These are phyloP conservation scores for Apiospora rasikravindrae DNA, from an alignment of 2,329 filamentous ascomycete species.

Conservation along the genomic window DNA sequence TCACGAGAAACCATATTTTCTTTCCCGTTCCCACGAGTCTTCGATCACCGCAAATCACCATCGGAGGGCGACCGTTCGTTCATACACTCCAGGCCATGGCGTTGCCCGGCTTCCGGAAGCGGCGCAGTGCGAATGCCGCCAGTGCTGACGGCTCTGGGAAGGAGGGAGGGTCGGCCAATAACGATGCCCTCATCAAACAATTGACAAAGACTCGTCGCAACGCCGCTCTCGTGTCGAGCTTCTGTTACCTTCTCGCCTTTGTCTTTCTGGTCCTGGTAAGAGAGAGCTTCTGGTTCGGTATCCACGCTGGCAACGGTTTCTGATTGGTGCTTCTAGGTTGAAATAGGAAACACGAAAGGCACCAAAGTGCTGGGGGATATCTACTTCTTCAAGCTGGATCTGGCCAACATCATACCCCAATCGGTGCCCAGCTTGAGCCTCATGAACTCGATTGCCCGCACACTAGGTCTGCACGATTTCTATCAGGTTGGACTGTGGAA, in stretches of 20 bases:
- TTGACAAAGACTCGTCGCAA: constrained; percentile 60
- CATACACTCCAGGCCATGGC: constrained; percentile 26
- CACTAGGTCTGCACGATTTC: constrained; percentile 89
- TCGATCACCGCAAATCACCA: constrained; percentile 10
- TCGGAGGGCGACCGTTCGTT: neutral
- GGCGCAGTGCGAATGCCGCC: constrained; percentile 26
- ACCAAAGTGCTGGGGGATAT: constrained; percentile 68
- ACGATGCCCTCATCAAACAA: constrained; percentile 45
- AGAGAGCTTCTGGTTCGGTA: constrained; percentile 22
- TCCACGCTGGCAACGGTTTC: constrained; percentile 5
- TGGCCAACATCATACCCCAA: constrained; percentile 79
- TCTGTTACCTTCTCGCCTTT: constrained; percentile 75
- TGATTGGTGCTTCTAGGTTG: constrained; percentile 45
- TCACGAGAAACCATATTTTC: neutral
- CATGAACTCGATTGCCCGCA: constrained; percentile 86
- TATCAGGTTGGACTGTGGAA: constrained; percentile 93
- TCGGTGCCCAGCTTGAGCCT: constrained; percentile 70
- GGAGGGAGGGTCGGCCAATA: constrained; percentile 26
- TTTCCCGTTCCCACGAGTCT: constrained; percentile 19
- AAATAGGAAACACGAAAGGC: constrained; percentile 75
- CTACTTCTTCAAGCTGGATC: constrained; percentile 85
- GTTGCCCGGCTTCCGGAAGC: constrained; percentile 33
- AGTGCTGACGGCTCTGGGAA: constrained; percentile 27
- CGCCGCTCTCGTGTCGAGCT: constrained; percentile 68
- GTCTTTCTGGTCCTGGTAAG: constrained; percentile 79